A percentile compares a stretch with the other conserved stretches of the same genome.
phyloP scores from a whole-genome alignment of 2,329 filamentous ascomycete species.

The Zasmidium angulare region DNA sequence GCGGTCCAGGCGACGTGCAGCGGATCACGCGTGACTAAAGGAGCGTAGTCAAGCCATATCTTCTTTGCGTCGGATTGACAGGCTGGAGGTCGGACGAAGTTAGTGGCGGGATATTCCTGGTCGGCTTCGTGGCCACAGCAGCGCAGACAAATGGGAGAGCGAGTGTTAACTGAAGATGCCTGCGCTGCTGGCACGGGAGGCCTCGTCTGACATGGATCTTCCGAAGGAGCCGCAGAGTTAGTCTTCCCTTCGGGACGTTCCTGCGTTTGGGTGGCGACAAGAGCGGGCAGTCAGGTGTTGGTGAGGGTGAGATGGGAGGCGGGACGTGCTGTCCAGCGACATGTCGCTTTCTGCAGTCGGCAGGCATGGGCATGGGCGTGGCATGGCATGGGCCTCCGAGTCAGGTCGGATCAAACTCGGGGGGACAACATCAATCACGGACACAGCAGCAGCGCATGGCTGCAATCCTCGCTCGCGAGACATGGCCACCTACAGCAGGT shows the following conservation, averaged over 20 bases:
- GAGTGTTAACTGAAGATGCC: too few species aligned
- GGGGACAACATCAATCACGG: background rate
- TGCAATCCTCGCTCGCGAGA: too few species aligned
- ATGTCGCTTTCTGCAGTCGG: background rate
- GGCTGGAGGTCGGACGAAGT: background rate
- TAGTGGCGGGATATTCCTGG: background rate
- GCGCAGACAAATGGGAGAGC: background rate
- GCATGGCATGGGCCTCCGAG: too few species aligned
- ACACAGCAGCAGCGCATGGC: background rate
- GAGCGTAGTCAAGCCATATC: background rate
- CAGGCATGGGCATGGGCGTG: too few species aligned
- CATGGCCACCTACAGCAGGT: too few species aligned
- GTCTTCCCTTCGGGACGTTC: background rate
- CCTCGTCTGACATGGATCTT: background rate
- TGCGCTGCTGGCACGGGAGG: too few species aligned
- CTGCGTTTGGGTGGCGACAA: background rate
- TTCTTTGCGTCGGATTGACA: background rate
- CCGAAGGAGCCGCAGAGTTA: background rate
- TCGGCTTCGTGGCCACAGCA: background rate
- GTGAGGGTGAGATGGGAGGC: background rate
- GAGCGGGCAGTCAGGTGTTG: background rate
- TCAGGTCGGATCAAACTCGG: background rate
- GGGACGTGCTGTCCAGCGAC: background rate
- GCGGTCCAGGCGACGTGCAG: too few species aligned
- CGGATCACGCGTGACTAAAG: background rate